Base-by-base conservation (phyloP, 2,329 filamentous ascomycete species). In the Exophiala xenobiotica region DNA sequence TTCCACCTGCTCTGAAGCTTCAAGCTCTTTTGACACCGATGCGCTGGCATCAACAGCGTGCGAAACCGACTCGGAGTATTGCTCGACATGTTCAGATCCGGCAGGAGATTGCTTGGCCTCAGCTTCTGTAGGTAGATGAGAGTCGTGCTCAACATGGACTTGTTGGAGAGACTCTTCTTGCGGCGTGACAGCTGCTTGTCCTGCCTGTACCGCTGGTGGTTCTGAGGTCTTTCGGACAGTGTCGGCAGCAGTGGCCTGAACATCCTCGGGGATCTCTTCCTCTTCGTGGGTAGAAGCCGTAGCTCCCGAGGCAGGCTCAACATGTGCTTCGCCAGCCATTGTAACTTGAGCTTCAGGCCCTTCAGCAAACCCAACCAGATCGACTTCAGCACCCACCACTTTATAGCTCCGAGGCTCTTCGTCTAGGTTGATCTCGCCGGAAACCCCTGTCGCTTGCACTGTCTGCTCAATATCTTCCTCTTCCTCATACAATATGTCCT, bases 401-500 rank as follows among this genome's bases (percentile, higher is more conserved):
- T n/a, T n/a, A n/a, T n/a, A n/a, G n/a, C n/a, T n/a, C n/a, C n/a
- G n/a, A n/a, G n/a, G n/a, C n/a, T n/a, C n/a, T n/a, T n/a, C n/a
- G n/a, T n/a, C 47, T 26, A 31, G 19, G 16, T 35, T 46, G 37
- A 49, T 23, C 18, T 56, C 47, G 14, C 29, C 42, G 24, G 23
- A 14, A n/a, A 38, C 46, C 26, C 45, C 53, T 31, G 14, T 24
- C 7, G 41, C 22, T 29, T 50, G 42, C 12, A 31, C n/a, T 4
- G 18, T 18, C 8, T n/a, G 22, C 6, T 24, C 35, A 16, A 41
- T 42, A 3, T 56, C 54, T 27, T 61, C 56, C 9, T 59, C 53
- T 18, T 54, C 57, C 41, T 63, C 57, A 31, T 57, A 53, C 29
- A 60, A 49, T 16, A 57, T 53, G 37, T 61, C 58, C 43, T 60